Evolutionary conservation across 73 alveolate species (phyloP).

Genomic region (Paramecium sonneborni): DNA sequence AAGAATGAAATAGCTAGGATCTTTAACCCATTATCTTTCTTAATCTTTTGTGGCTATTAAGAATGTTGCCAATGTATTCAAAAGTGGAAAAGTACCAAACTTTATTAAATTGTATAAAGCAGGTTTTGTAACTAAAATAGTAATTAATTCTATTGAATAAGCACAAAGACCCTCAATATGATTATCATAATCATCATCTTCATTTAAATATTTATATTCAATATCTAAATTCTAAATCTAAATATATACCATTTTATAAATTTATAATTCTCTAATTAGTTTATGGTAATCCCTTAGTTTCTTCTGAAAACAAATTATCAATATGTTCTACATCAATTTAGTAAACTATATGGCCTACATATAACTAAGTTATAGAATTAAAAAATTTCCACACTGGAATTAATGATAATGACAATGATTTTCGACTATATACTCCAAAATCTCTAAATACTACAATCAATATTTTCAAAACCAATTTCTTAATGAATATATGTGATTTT

Average conservation of each 20-base stretch:
- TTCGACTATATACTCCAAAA: conserved; percentile 27
- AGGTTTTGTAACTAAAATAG: conserved; percentile 58
- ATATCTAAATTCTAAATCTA: neutral
- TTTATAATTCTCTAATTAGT: neutral
- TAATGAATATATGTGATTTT: conserved; percentile 55
- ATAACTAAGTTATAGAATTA: conserved; percentile 39
- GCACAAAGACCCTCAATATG: conserved; percentile 61
- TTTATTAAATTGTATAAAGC: conserved; percentile 53
- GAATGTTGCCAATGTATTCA: conserved; percentile 29
- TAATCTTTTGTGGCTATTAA: conserved; percentile 10
- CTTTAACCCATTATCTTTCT: conserved; percentile 63
- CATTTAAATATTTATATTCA: conserved; percentile 57
- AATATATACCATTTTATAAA: neutral
- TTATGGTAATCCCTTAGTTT: neutral
- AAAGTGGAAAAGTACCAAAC: conserved; percentile 50
- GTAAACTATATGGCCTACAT: conserved; percentile 46
- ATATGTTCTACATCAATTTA: conserved; percentile 18
- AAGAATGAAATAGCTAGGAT: conserved; percentile 57
- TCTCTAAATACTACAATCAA: conserved; percentile 63
- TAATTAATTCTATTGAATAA: conserved; percentile 50
- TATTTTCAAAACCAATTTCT: conserved; percentile 51
- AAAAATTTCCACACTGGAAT: conserved; percentile 62
- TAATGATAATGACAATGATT: conserved; percentile 24
- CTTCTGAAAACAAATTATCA: conserved; percentile 24
- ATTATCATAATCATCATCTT: conserved; percentile 62